Conservation (phyloP, 257 asterid genomes). For the Solanum arcanum region DNA sequence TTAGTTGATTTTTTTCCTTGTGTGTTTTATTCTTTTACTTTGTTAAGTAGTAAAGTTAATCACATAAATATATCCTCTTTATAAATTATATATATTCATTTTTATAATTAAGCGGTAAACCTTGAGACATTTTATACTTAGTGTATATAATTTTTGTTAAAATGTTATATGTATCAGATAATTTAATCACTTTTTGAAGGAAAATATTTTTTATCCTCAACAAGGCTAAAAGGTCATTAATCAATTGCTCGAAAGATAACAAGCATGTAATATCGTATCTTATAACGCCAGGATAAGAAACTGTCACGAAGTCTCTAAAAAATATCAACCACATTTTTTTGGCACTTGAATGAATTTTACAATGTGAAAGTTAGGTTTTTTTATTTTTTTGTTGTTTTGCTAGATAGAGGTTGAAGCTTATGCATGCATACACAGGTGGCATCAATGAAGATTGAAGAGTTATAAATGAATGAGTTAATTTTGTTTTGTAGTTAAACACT, state of each 20-base stretch:
- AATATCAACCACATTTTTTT: background rate
- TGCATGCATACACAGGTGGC: background rate
- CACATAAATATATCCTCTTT: too few relatives aligned
- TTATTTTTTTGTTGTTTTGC: background rate
- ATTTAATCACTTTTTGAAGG: background rate
- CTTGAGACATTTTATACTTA: too few relatives aligned
- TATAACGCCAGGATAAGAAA: background rate
- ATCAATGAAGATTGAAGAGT: background rate
- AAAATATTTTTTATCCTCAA: background rate
- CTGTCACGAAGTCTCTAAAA: background rate
- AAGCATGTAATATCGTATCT: background rate
- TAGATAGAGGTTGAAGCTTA: background rate
- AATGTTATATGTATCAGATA: background rate
- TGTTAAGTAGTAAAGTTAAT: too few relatives aligned
- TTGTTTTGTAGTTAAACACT: background rate
- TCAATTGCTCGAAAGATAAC: background rate
- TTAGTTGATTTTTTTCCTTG: background rate
- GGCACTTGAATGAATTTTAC: background rate
- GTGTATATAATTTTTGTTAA: background rate
- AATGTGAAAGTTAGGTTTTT: background rate
- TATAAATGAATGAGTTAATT: background rate
- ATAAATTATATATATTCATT: too few relatives aligned
- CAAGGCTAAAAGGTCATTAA: background rate
- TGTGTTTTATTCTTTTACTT: too few relatives aligned
- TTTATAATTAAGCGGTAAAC: background rate